Evolutionary conservation across 192 early-diverging fungal species (phyloP).

Genomic region (Coemansia sp.): DNA sequence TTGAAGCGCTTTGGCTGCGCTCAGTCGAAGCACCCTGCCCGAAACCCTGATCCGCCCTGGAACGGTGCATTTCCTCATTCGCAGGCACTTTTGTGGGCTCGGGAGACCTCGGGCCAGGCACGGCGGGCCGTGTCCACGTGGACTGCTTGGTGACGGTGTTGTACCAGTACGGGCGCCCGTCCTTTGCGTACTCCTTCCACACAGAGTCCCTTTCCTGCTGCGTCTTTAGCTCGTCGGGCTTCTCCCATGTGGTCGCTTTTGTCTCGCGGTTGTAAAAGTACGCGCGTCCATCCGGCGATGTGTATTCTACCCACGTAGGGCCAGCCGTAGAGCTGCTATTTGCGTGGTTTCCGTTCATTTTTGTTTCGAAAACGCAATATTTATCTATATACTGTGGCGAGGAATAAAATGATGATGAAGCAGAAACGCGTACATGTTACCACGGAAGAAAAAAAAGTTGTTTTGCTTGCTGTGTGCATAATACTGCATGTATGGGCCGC

Average conservation of each 20-base stretch:
- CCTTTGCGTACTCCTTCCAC: constrained; percentile 89
- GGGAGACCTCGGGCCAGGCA: constrained; percentile 34
- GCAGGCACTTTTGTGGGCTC: background rate
- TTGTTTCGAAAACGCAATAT: no score
- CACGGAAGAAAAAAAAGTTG: no score
- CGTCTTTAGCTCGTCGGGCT: constrained; percentile 88
- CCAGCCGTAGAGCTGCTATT: no score
- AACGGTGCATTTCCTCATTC: background rate
- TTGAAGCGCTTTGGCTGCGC: no score
- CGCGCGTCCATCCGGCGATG: constrained; percentile 73
- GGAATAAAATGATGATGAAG: no score
- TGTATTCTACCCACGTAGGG: constrained; percentile 75
- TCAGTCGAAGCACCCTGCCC: no score
- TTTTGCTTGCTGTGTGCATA: no score
- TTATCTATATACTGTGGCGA: no score
- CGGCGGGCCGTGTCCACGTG: constrained; percentile 83
- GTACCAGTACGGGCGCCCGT: constrained; percentile 84
- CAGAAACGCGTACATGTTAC: no score
- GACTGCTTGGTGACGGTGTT: constrained; percentile 75
- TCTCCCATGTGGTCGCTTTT: constrained; percentile 86
- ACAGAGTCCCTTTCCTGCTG: constrained; percentile 59
- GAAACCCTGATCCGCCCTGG: background rate
- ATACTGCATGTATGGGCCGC: no score
- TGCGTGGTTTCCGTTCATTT: background rate
- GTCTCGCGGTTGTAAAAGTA: constrained; percentile 86